Conservation (phyloP, 495 filamentous ascomycete genomes). For the Filosporella fistucella region DNA sequence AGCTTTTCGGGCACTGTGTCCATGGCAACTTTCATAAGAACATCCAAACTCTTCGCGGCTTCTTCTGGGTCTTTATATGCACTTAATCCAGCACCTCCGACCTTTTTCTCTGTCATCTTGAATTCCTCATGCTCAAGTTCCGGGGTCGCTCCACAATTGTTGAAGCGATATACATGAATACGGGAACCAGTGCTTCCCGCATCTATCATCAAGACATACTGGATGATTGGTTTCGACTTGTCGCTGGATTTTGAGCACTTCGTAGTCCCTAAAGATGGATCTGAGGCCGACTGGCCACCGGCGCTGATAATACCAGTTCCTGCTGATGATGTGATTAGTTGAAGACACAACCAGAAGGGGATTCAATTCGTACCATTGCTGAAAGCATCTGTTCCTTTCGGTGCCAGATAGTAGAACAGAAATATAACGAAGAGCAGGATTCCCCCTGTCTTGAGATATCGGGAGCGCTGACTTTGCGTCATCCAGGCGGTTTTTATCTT, state of each 20-base stretch:
- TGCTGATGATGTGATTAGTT: too few relatives aligned
- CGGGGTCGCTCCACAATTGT: slow-evolving; percentile 94
- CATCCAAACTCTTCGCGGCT: slow-evolving; percentile 85
- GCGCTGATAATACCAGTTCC: slow-evolving; percentile 17
- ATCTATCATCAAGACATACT: slow-evolving; percentile 98
- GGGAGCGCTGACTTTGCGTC: slow-evolving; percentile 68
- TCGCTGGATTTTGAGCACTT: slow-evolving; percentile 80
- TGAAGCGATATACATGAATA: slow-evolving; percentile 98
- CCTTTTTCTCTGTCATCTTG: slow-evolving; percentile 76
- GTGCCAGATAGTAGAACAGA: slow-evolving; percentile 70
- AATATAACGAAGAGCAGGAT: slow-evolving; percentile 71
- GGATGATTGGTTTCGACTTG: slow-evolving; percentile 83
- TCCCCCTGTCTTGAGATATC: slow-evolving; percentile 78
- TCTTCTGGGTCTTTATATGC: slow-evolving; percentile 80
- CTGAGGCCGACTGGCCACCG: slow-evolving; percentile 48
- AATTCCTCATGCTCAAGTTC: slow-evolving; percentile 91
- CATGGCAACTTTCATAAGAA: slow-evolving; percentile 81
- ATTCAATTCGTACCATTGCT: slow-evolving; percentile 30
- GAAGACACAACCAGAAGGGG: too few relatives aligned
- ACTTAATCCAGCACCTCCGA: slow-evolving; percentile 78
- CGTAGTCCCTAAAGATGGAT: slow-evolving; percentile 55
- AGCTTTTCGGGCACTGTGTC: slow-evolving; percentile 78
- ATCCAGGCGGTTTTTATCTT: slow-evolving; percentile 52
- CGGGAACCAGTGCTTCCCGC: slow-evolving; percentile 96
- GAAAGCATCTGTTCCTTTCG: slow-evolving; percentile 37